Percentiles rank a stretch among this genome's conserved stretches.
Conservation (phyloP, 2,329 filamentous ascomycete species). For the Cryoendolithus antarcticus region DNA sequence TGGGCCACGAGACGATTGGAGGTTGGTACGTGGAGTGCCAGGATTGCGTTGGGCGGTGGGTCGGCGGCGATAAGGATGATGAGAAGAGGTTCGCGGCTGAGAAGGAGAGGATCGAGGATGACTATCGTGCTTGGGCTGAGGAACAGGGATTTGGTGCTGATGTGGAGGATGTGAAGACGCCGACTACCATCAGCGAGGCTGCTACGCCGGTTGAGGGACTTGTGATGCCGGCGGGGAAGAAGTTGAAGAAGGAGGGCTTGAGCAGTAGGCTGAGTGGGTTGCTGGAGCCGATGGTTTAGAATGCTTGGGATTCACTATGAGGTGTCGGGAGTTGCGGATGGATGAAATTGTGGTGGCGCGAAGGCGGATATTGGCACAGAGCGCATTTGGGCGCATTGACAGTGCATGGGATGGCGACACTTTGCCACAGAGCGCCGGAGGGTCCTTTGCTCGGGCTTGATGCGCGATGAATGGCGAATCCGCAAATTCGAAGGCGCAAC, state of each 20-base stretch:
- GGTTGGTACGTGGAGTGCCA: conserved; percentile 43
- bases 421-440: no score
- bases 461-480: no score
- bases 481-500: no score
- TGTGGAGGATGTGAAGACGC: conserved; percentile 4
- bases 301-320: no score
- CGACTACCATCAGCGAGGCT: conserved; percentile 11
- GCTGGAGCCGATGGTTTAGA: no score
- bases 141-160: neutral
- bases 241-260: neutral
- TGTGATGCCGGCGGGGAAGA: conserved; percentile 6
- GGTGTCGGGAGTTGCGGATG: no score
- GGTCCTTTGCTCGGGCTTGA: no score
- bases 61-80: conserved; percentile 11
- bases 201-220: conserved; percentile 9
- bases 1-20: conserved; percentile 32
- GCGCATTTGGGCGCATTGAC: no score
- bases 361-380: no score
- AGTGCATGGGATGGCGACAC: no score
- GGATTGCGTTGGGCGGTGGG: conserved; percentile 29
- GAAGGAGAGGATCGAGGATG: conserved; percentile 7
- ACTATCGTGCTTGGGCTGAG: conserved; percentile 3
- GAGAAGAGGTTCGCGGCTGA: conserved; percentile 6
- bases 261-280: no score
- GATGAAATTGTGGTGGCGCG: no score